Evolutionary conservation across 495 filamentous ascomycete species (phyloP).

Genomic region (Penicillium crystallinum): DNA sequence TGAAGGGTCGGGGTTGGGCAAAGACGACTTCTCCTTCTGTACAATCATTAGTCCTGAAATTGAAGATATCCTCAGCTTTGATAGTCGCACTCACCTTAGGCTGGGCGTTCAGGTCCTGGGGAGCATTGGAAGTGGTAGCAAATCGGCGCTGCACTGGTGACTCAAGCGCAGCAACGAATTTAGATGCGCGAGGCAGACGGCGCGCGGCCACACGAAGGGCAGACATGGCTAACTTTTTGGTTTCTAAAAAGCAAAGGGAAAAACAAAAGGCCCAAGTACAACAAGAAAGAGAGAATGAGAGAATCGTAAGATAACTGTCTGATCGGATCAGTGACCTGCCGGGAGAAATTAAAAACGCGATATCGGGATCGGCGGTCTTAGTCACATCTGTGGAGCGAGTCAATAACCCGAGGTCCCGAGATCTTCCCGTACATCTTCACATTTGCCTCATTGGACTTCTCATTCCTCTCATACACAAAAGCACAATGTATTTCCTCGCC

Average conservation of each 20-base stretch:
- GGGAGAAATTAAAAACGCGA: slow-evolving; percentile 26
- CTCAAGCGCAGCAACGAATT: slow-evolving; percentile 28
- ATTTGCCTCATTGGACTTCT: slow-evolving; percentile 2
- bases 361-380: slow-evolving; percentile 34
- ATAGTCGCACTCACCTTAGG: slow-evolving; percentile 13
- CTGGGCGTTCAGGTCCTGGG: slow-evolving; percentile 24
- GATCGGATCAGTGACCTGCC: slow-evolving; percentile 6
- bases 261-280: neutral
- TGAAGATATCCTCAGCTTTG: neutral
- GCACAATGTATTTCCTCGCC: slow-evolving; percentile 13
- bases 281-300: neutral
- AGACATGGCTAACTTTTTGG: slow-evolving; percentile 16
- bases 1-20: slow-evolving; percentile 74
- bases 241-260: slow-evolving; percentile 1
- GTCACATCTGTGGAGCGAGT: slow-evolving; percentile 20
- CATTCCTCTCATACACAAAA: slow-evolving; percentile 8
- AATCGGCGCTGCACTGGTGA: slow-evolving; percentile 38
- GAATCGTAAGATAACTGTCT: neutral
- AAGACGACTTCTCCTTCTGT: slow-evolving; percentile 57
- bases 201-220: slow-evolving; percentile 35
- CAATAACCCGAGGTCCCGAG: slow-evolving; percentile 10
- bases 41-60: neutral
- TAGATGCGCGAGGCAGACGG: slow-evolving; percentile 34
- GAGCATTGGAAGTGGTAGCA: slow-evolving; percentile 22
- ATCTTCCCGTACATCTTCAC: neutral